Percentiles rank a stretch among this genome's conserved stretches.
phyloP scores from a whole-genome alignment of 192 early-diverging fungal species.

The Coemansia sp. region DNA sequence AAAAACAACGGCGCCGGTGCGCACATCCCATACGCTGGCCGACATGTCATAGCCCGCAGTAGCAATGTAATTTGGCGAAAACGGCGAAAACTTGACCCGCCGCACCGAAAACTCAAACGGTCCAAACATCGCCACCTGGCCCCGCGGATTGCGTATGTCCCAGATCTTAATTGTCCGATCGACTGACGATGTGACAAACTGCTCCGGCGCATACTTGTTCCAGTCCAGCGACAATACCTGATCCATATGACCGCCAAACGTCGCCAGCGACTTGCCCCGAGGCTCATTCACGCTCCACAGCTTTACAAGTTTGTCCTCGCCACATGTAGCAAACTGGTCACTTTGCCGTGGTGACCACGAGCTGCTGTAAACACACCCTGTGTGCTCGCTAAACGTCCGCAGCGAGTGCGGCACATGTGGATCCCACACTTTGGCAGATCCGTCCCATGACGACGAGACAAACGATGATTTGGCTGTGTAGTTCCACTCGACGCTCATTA shows the following conservation, averaged over 20 bases:
- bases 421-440: constrained; percentile 93
- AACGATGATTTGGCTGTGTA: constrained; percentile 85
- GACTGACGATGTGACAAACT: constrained; percentile 85
- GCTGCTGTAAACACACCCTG: constrained; percentile 88
- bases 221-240: constrained; percentile 94
- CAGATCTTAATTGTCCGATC: constrained; percentile 89
- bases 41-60: constrained; percentile 97
- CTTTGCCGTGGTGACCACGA: constrained; percentile 79
- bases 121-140: constrained; percentile 68
- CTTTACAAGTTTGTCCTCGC: constrained; percentile 88
- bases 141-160: constrained; percentile 80
- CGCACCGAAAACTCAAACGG: constrained; percentile 95
- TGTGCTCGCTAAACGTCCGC: constrained; percentile 85
- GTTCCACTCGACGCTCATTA: constrained; percentile 96
- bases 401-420: constrained; percentile 77
- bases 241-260: constrained; percentile 76
- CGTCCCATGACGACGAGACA: constrained; percentile 93
- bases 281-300: constrained; percentile 88
- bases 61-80: constrained; percentile 75
- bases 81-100: constrained; percentile 90
- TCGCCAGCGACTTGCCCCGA: constrained; percentile 56
- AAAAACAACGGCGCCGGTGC: constrained; percentile 55
- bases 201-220: constrained; percentile 91
- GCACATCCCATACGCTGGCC: constrained; percentile 86
- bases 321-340: constrained; percentile 82